A percentile compares a stretch with the other conserved stretches of the same genome.
phyloP scores from a whole-genome alignment of 2,329 filamentous ascomycete species.

The Colletotrichum spinosum region DNA sequence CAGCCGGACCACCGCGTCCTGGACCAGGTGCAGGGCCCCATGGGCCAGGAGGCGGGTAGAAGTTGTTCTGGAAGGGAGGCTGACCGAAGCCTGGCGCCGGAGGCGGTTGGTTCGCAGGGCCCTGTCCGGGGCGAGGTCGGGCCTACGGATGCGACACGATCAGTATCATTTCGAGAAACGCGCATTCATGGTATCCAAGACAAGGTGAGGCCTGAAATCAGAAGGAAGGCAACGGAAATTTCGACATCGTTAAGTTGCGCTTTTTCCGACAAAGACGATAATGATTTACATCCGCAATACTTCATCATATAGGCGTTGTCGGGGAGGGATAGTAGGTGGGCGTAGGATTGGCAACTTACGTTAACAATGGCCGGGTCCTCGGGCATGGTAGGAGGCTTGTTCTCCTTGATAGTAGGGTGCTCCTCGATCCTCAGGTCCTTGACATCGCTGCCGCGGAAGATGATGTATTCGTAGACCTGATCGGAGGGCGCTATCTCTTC shows the following conservation, averaged over 20 bases:
- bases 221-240: slow-evolving; percentile 99
- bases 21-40: slow-evolving; percentile 64
- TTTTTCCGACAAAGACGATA: slow-evolving; percentile 78
- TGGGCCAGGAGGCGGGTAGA: slow-evolving; percentile 64
- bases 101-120: slow-evolving; percentile 45
- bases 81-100: slow-evolving; percentile 56
- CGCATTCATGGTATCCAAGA: slow-evolving; percentile 9
- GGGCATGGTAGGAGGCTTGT: slow-evolving; percentile 81
- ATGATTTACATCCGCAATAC: slow-evolving; percentile 95
- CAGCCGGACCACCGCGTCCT: slow-evolving; percentile 41
- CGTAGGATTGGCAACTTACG: slow-evolving; percentile 73
- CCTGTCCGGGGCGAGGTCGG: slow-evolving; percentile 52
- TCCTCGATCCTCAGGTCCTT: slow-evolving; percentile 97
- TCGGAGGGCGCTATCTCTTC: slow-evolving; percentile 88
- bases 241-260: slow-evolving; percentile 95
- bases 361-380: slow-evolving; percentile 97
- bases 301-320: slow-evolving; percentile 77
- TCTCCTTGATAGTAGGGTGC: slow-evolving; percentile 78
- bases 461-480: slow-evolving; percentile 97
- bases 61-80: slow-evolving; percentile 58
- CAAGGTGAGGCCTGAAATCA: slow-evolving; percentile 66
- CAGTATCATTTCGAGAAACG: slow-evolving; percentile 39
- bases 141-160: slow-evolving; percentile 47
- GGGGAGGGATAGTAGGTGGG: slow-evolving; percentile 35
- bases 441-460: slow-evolving; percentile 97